Percentiles rank a stretch among this genome's conserved stretches.
phyloP scores from a whole-genome alignment of 2,329 filamentous ascomycete genomes.

The Sporothrix pallida region DNA sequence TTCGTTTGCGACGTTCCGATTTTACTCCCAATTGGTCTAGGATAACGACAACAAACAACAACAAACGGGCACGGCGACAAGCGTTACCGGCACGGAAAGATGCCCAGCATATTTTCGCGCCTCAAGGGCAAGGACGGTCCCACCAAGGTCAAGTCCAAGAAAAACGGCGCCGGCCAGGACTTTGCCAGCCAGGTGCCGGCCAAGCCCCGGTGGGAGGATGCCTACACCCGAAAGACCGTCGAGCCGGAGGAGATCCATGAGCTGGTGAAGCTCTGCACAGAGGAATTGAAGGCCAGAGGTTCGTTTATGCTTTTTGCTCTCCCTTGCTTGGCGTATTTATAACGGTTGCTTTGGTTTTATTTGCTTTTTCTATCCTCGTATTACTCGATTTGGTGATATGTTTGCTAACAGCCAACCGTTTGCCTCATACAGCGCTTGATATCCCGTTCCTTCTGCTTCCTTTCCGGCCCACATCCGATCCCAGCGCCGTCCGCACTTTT shows the following conservation, averaged over 20 bases:
- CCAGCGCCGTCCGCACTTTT: conserved; percentile 89
- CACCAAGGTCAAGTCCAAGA: conserved; percentile 65
- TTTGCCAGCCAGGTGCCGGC: conserved; percentile 59
- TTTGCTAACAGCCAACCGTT: background rate
- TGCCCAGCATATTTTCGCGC: conserved; percentile 66
- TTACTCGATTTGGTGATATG: background rate
- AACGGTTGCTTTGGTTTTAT: conserved; percentile 9
- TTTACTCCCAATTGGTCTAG: background rate
- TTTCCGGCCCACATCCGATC: conserved; percentile 90
- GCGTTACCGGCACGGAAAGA: conserved; percentile 41
- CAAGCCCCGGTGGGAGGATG: conserved; percentile 85
- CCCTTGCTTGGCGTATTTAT: background rate
- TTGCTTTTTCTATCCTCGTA: background rate
- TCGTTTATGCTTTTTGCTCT: conserved; percentile 47
- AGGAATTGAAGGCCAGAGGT: conserved; percentile 95
- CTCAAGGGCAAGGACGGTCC: conserved; percentile 77
- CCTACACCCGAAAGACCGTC: conserved; percentile 81
- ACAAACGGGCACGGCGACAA: conserved; percentile 12
- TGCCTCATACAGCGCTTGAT: conserved; percentile 71
- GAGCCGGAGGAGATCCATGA: conserved; percentile 91
- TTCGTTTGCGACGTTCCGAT: conserved; percentile 1
- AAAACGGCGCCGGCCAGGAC: conserved; percentile 61
- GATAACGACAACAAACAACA: background rate
- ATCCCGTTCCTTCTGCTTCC: conserved; percentile 91
- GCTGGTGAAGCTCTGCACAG: conserved; percentile 80